Base-by-base conservation (phyloP, 495 filamentous ascomycete genomes). In the Rostrohypoxylon terebratum region DNA sequence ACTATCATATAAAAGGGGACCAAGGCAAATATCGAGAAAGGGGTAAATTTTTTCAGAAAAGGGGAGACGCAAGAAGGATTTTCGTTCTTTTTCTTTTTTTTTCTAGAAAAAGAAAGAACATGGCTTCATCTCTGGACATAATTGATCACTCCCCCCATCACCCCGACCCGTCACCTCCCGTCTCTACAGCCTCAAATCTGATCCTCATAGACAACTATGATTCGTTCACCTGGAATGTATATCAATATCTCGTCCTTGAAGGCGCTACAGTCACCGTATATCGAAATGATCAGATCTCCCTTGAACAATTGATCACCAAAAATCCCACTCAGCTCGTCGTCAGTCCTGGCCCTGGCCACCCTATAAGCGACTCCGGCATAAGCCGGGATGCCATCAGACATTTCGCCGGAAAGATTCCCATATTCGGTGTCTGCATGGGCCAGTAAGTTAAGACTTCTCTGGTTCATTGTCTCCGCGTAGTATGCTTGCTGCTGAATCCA, bases 141-240 rank as follows among this genome's bases (percentile, higher is more conserved):
- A 88, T 96, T 74, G 94, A 97, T 81, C 89, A 94, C 80, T 97
- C 94, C 45, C 92, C 93, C 76, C 90, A 92, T 80, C 90, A 94
- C 78, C 91, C 92, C 72, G 87, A 89, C 66, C 88, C 87, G 59
- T 88, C 87, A 16, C 81, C 90, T 53, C 87, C 88, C 58, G 81
- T 97, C 31, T 78, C 88, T 18, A 93, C 85, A 53, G 95, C 95
- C 25, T 90, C 90, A 36, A 98, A 98, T 83, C 88, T 99, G 28
- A 88, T 99, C 61, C 84, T 99, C 63, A 97, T 99, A 74, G 96
- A 98, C 83, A 99, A 99, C 83, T 99, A 98, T 80, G 96, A 99
- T 81, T 98, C 95, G 0, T 99, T 98, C 76, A 97, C 95, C 68
- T 98, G 93, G 92, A 99, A 98, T 77, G 93, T 99, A 66, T 98